phyloP scores from a whole-genome alignment of 257 asterid species.

The Forsythia suspensa region DNA sequence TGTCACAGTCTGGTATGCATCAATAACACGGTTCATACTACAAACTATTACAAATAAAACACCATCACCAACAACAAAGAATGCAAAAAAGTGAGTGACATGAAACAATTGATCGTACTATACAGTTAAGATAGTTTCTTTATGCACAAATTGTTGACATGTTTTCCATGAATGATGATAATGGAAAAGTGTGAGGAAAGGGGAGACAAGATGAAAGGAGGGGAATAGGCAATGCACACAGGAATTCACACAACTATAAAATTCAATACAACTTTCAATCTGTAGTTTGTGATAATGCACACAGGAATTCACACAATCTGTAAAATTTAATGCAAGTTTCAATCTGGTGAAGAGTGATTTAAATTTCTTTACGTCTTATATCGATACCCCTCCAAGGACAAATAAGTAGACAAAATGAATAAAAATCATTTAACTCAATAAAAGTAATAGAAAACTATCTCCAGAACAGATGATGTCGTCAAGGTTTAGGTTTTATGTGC shows the following conservation, averaged over 20 bases:
- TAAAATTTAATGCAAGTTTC: not conserved
- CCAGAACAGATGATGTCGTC: not conserved
- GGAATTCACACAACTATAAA: not conserved
- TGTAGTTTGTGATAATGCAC: not conserved
- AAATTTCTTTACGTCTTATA: not conserved
- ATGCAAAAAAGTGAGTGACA: not conserved
- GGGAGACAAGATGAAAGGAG: not conserved
- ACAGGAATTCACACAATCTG: not conserved
- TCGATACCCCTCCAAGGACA: not conserved
- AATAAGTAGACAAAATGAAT: not conserved
- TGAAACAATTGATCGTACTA: not conserved
- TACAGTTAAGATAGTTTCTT: not conserved
- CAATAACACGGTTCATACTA: not conserved
- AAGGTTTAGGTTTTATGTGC: not conserved
- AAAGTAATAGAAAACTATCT: not conserved
- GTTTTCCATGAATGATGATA: not conserved
- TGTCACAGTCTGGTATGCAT: not conserved
- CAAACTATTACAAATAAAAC: not conserved
- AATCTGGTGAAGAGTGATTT: not conserved
- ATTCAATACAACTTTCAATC: not conserved
- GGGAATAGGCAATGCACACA: not conserved
- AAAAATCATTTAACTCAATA: not conserved
- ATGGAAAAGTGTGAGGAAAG: not conserved
- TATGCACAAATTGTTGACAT: not conserved
- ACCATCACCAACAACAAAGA: not conserved